phyloP scores from a whole-genome alignment of 2,329 filamentous ascomycete species.

The Colletotrichum godetiae region DNA sequence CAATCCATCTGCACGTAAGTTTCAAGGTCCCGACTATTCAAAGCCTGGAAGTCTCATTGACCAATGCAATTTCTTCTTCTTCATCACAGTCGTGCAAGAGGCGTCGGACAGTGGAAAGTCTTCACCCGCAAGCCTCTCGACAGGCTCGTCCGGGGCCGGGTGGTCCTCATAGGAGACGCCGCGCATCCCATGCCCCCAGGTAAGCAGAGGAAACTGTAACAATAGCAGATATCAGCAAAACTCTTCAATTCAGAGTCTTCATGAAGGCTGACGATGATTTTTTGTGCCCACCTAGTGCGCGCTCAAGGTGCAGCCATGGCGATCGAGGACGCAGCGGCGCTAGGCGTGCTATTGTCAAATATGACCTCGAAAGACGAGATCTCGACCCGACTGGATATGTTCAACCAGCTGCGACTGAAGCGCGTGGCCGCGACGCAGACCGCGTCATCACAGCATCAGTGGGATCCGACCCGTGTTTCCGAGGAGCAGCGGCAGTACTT shows the following conservation, averaged over 20 bases:
- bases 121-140: neutral
- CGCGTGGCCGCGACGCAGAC: conserved; percentile 5
- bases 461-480: neutral
- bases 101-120: neutral
- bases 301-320: conserved; percentile 8
- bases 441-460: neutral
- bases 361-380: neutral
- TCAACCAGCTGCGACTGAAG: neutral
- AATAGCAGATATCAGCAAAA: neutral
- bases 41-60: neutral
- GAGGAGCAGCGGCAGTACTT: neutral
- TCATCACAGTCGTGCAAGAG: neutral
- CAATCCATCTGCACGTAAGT: neutral
- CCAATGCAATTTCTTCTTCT: too few species aligned
- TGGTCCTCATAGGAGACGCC: conserved; percentile 1
- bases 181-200: conserved; percentile 7
- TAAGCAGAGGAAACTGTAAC: neutral
- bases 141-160: neutral
- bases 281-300: neutral
- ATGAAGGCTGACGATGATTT: too few species aligned
- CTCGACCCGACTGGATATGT: neutral
- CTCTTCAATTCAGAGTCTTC: too few species aligned
- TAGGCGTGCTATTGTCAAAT: neutral
- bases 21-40: too few species aligned
- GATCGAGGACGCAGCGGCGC: conserved; percentile 2